Conservation (phyloP, 768 basidiomycete species). For the Melanogaster broomeanus region DNA sequence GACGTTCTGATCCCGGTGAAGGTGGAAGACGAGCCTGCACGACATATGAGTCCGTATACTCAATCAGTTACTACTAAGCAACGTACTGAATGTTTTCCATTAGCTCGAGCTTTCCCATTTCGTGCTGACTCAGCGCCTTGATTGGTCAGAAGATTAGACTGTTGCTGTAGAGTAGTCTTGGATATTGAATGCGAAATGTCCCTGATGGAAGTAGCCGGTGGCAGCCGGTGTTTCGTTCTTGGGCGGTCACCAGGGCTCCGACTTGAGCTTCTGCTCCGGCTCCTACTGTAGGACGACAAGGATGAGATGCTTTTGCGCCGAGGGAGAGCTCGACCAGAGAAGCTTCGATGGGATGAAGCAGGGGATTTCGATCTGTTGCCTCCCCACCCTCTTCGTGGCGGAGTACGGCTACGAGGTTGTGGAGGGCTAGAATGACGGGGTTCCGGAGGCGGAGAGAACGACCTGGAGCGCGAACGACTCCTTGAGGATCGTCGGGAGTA, state of each 20-base stretch:
- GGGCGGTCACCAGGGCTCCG: slow-evolving; percentile 53
- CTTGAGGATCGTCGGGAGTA: slow-evolving; percentile 65
- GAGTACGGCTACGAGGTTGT: slow-evolving; percentile 47
- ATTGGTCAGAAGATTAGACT: slow-evolving; percentile 14
- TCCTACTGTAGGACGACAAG: slow-evolving; percentile 54
- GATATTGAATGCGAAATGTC: slow-evolving; percentile 32
- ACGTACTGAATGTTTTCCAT: slow-evolving; percentile 40
- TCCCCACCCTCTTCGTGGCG: slow-evolving; percentile 44
- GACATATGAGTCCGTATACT: slow-evolving; percentile 10
- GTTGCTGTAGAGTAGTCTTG: slow-evolving; percentile 30
- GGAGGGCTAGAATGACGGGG: slow-evolving; percentile 54
- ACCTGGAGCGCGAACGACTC: slow-evolving; percentile 64
- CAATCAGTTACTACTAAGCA: background rate
- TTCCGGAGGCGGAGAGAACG: slow-evolving; percentile 58
- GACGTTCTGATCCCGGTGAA: slow-evolving; percentile 23
- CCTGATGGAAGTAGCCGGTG: slow-evolving; percentile 45
- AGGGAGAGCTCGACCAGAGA: slow-evolving; percentile 29
- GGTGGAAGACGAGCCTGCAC: slow-evolving; percentile 17
- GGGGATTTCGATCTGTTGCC: slow-evolving; percentile 39
- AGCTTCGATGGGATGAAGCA: slow-evolving; percentile 43
- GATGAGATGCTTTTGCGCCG: slow-evolving; percentile 55
- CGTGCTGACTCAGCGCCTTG: slow-evolving; percentile 28
- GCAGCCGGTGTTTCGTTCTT: slow-evolving; percentile 65
- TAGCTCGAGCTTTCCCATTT: slow-evolving; percentile 38
- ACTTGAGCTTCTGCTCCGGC: slow-evolving; percentile 53